These are phyloP conservation scores for Trametes meyenii DNA, from an alignment of 768 basidiomycete genomes.

Conservation along the genomic window DNA sequence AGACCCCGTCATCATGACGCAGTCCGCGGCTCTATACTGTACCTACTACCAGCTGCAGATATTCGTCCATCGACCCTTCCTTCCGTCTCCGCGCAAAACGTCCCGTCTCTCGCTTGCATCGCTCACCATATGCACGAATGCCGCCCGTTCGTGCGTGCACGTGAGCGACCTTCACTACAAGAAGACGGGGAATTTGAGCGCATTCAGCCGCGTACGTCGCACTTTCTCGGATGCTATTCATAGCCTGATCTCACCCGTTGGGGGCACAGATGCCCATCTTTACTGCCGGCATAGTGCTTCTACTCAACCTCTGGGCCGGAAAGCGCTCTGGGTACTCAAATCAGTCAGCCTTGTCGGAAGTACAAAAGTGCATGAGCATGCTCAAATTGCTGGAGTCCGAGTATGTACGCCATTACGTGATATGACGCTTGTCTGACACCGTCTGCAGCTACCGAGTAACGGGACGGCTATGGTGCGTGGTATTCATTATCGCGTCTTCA, in stretches of 20 bases:
- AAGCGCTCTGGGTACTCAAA: conserved; percentile 39
- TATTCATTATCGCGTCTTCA: neutral
- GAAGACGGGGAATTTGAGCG: neutral
- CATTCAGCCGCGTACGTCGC: conserved; percentile 11
- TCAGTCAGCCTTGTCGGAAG: conserved; percentile 42
- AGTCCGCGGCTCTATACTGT: conserved; percentile 43
- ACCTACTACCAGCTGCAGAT: conserved; percentile 57
- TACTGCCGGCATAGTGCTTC: conserved; percentile 47
- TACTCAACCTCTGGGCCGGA: conserved; percentile 53
- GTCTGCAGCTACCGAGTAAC: neutral
- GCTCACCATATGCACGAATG: conserved; percentile 84
- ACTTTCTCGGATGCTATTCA: neutral
- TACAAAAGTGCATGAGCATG: conserved; percentile 42
- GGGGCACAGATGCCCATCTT: conserved; percentile 36
- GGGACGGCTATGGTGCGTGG: conserved; percentile 6
- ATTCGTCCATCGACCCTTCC: conserved; percentile 77
- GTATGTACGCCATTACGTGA: conserved; percentile 4
- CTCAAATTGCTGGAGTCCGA: conserved; percentile 17
- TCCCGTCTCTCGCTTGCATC: conserved; percentile 56
- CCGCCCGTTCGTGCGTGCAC: conserved; percentile 75
- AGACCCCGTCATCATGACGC: conserved; percentile 31
- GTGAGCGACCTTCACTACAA: conserved; percentile 58
- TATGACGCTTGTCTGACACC: neutral
- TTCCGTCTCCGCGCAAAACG: conserved; percentile 62
- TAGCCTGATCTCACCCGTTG: too few species aligned